Evolutionary conservation across 2,329 filamentous ascomycete genomes (phyloP).

Genomic region (Aspergillus sp.): DNA sequence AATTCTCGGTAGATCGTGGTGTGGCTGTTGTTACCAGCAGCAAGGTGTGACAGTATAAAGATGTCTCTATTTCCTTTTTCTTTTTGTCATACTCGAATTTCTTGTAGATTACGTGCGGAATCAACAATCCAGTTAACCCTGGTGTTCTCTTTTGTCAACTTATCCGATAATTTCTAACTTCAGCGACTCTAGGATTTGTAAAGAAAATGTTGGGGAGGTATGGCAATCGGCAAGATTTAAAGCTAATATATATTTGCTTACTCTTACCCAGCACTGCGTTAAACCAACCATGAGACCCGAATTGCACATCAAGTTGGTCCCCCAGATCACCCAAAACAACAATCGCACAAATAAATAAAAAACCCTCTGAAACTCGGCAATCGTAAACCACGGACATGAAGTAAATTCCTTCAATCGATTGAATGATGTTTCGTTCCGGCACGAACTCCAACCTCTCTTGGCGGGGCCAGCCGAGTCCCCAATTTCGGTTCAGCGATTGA

Average conservation of each 20-base stretch:
- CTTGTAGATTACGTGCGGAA: constrained; percentile 37
- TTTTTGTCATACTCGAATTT: constrained; percentile 31
- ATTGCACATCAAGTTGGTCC: too few species aligned
- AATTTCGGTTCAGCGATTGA: constrained; percentile 8
- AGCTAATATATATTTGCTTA: too few species aligned
- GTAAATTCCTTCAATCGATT: too few species aligned
- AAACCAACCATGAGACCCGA: too few species aligned
- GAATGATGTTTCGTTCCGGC: too few species aligned
- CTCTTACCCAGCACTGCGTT: too few species aligned
- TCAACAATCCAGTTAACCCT: constrained; percentile 28
- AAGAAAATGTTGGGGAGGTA: too few species aligned
- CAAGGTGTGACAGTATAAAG: constrained; percentile 17
- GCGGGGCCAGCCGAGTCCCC: background rate
- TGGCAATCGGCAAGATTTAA: too few species aligned
- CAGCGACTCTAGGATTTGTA: background rate
- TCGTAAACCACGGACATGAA: too few species aligned
- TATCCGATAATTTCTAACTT: background rate
- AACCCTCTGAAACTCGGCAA: too few species aligned
- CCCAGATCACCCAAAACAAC: too few species aligned
- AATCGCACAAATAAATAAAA: too few species aligned
- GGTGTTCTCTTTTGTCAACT: constrained; percentile 26
- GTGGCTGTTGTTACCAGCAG: constrained; percentile 6
- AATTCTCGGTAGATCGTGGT: background rate
- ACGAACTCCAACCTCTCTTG: background rate
- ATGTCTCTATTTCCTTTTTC: constrained; percentile 13